phyloP scores from a whole-genome alignment of 345 rosid genomes.

The Lepidium sativum region DNA sequence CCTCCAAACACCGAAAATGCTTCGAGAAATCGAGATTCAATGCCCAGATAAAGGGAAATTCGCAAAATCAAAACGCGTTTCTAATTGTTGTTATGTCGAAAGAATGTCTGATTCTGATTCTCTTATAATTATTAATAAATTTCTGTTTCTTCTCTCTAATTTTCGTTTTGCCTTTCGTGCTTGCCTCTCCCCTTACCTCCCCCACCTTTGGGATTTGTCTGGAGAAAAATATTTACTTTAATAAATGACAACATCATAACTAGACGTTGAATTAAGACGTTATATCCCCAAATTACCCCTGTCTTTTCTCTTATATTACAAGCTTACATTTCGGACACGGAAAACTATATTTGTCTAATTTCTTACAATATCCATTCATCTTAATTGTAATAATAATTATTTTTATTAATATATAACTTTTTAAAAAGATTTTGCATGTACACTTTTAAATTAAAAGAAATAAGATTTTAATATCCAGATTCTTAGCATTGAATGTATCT shows the following conservation, averaged over 20 bases:
- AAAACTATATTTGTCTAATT: too few relatives aligned
- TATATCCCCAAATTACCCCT: constrained; percentile 11
- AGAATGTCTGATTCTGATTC: neutral
- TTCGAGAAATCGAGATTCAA: constrained; percentile 10
- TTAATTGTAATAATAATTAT: too few relatives aligned
- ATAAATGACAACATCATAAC: constrained; percentile 25
- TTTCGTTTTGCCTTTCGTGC: constrained; percentile 24
- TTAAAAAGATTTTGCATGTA: too few relatives aligned
- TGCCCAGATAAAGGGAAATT: neutral
- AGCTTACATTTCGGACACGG: neutral
- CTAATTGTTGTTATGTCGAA: constrained; percentile 2
- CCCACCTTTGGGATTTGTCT: constrained; percentile 24
- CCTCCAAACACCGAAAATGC: constrained; percentile 7
- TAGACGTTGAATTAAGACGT: constrained; percentile 19
- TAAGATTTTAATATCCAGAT: neutral
- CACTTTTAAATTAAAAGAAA: neutral
- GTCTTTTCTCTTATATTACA: constrained; percentile 1
- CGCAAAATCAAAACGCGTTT: constrained; percentile 2
- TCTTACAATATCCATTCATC: too few relatives aligned
- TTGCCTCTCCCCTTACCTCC: constrained; percentile 27
- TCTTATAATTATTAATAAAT: neutral
- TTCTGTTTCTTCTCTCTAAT: neutral
- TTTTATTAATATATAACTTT: too few relatives aligned
- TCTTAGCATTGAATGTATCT: neutral
- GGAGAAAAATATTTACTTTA: constrained; percentile 18